A percentile compares a stretch with the other conserved stretches of the same genome.
Conservation (phyloP, 176 grass and related monocot genomes). For the Hyparrhenia diplandra region DNA sequence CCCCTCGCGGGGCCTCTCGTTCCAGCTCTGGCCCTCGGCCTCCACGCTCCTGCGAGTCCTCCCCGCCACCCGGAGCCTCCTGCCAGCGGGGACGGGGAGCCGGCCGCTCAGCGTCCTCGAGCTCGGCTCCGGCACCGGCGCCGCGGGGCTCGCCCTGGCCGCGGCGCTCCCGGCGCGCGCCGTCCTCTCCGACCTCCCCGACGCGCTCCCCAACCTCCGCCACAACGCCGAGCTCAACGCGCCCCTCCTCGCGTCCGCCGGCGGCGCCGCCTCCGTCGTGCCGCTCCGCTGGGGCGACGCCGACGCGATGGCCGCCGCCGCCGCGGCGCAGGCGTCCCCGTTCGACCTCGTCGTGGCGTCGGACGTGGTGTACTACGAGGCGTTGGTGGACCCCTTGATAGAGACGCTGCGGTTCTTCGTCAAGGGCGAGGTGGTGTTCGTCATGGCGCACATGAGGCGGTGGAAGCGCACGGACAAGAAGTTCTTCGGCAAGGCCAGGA, state of each 20-base stretch:
- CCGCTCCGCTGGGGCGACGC: slow-evolving; percentile 58
- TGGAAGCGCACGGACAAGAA: slow-evolving; percentile 85
- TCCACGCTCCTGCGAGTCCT: slow-evolving; percentile 67
- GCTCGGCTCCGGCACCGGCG: slow-evolving; percentile 75
- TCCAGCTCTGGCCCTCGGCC: slow-evolving; percentile 95
- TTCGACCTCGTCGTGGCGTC: slow-evolving; percentile 79
- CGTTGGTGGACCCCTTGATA: slow-evolving; percentile 73
- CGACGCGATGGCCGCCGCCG: slow-evolving; percentile 25
- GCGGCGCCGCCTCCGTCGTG: slow-evolving; percentile 51
- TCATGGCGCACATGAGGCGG: slow-evolving; percentile 92
- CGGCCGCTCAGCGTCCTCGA: slow-evolving; percentile 70
- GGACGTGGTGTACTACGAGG: slow-evolving; percentile 88
- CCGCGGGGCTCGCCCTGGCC: slow-evolving; percentile 59
- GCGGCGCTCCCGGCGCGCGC: slow-evolving; percentile 47
- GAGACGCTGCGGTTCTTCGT: slow-evolving; percentile 71
- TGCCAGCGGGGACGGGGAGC: slow-evolving; percentile 3
- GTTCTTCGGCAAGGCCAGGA: slow-evolving; percentile 82
- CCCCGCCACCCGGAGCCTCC: slow-evolving; percentile 35
- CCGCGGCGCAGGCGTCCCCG: neutral
- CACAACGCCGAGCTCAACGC: slow-evolving; percentile 71
- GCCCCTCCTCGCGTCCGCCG: slow-evolving; percentile 35
- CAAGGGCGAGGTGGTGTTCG: slow-evolving; percentile 57
- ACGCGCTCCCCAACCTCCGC: slow-evolving; percentile 65
- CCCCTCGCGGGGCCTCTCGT: slow-evolving; percentile 76
- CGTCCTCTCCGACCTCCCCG: slow-evolving; percentile 67